Percentiles rank a stretch among this genome's conserved stretches.
phyloP scores from a whole-genome alignment of 164 flowering plant genomes.

The Annona squamosa region DNA sequence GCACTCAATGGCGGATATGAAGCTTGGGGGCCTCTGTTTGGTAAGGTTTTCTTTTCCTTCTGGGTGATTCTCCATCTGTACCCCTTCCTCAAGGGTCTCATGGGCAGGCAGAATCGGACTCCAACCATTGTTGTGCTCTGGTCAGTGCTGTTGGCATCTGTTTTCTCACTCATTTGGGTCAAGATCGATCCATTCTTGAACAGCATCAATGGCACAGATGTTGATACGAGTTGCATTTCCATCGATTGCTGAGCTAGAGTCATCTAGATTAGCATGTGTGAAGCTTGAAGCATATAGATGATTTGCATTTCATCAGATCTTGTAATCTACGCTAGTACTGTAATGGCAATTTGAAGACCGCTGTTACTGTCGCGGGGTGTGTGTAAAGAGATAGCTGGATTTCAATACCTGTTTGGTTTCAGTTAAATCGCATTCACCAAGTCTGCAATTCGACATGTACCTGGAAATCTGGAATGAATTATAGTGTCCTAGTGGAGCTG shows the following conservation, averaged over 20 bases:
- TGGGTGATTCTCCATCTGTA: constrained; percentile 95
- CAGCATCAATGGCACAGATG: constrained; percentile 23
- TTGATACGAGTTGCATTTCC: constrained; percentile 56
- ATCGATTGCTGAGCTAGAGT: constrained; percentile 63
- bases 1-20: constrained; percentile 88
- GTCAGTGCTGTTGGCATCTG: constrained; percentile 90
- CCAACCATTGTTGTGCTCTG: constrained; percentile 86
- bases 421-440: background rate
- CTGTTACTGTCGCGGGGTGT: background rate
- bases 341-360: background rate
- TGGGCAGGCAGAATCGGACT: constrained; percentile 90
- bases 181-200: constrained; percentile 76
- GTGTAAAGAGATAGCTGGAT: background rate
- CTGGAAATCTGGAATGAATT: background rate
- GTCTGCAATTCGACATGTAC: background rate
- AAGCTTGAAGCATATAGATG: background rate
- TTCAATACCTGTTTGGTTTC: background rate
- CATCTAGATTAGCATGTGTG: background rate
- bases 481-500: too few species aligned
- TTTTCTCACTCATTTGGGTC: constrained; percentile 93
- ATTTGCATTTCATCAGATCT: background rate
- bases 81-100: constrained; percentile 95
- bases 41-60: constrained; percentile 84
- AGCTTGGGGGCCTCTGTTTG: constrained; percentile 94
- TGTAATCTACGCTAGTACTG: background rate